These are phyloP conservation scores for Vicia faba DNA, from an alignment of 306 rosid species.

Conservation along the genomic window DNA sequence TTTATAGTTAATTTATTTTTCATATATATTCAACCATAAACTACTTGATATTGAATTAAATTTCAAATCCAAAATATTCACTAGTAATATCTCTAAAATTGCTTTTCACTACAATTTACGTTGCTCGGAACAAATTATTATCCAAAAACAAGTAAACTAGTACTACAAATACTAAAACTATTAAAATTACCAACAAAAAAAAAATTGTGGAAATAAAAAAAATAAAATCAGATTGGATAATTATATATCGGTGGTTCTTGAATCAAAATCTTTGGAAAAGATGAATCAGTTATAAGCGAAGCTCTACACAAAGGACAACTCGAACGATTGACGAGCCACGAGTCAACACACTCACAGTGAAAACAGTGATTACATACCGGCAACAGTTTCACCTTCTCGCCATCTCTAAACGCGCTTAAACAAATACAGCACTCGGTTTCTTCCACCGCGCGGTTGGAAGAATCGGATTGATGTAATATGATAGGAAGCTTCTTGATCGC, in stretches of 20 bases:
- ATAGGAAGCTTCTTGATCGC: conserved; percentile 65
- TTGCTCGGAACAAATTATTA: not conserved
- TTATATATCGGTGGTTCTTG: conserved; percentile 46
- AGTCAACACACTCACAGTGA: conserved; percentile 81
- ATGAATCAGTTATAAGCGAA: conserved; percentile 49
- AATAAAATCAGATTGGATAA: not conserved
- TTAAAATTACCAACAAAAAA: not conserved
- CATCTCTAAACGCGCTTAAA: conserved; percentile 61
- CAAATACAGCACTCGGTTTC: conserved; percentile 79
- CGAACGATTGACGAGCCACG: conserved; percentile 72
- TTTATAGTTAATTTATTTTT: too few species aligned
- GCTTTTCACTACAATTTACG: conserved; percentile 17
- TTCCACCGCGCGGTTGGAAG: conserved; percentile 26
- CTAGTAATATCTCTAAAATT: not conserved
- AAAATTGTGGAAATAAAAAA: not conserved
- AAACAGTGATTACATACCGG: conserved; percentile 68
- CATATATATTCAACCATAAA: too few species aligned
- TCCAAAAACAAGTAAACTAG: conserved; percentile 19
- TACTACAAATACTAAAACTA: not conserved
- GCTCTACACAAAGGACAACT: conserved; percentile 87
- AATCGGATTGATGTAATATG: conserved; percentile 37
- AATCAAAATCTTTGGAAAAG: conserved; percentile 44
- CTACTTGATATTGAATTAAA: too few species aligned
- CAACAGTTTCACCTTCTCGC: conserved; percentile 73
- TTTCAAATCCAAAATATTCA: not conserved